phyloP scores from a whole-genome alignment of 495 filamentous ascomycete species.

The Podospora pseudoanserina region DNA sequence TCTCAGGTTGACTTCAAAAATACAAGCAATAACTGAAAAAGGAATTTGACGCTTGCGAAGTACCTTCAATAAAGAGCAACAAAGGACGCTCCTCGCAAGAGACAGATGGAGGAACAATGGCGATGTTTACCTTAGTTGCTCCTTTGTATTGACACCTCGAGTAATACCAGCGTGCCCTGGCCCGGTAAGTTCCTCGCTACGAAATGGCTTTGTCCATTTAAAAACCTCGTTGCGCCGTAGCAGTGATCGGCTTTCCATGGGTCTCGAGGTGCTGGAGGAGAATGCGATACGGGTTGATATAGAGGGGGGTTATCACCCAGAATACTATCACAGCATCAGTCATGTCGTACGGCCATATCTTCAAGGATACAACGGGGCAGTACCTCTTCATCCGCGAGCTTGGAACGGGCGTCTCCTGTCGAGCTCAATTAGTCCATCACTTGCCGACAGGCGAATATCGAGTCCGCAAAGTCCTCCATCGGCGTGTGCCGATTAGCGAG shows the following conservation, averaged over 20 bases:
- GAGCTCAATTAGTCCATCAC: conserved; percentile 5
- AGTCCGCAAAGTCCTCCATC: conserved; percentile 11
- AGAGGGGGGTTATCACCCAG: not conserved
- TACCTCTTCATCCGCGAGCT: not conserved
- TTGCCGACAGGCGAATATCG: not conserved
- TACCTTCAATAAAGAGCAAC: not conserved
- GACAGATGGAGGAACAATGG: not conserved
- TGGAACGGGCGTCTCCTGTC: not conserved
- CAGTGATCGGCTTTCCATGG: not conserved
- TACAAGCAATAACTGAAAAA: no score
- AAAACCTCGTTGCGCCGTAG: not conserved
- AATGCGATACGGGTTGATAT: not conserved
- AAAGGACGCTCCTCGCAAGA: not conserved
- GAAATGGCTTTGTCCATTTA: no score
- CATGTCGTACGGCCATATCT: conserved; percentile 5
- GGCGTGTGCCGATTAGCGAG: not conserved
- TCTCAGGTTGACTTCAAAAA: no score
- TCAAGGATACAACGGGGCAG: not conserved
- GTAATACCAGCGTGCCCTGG: not conserved
- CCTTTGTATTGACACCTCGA: not conserved
- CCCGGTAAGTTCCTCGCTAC: no score
- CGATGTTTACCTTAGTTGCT: not conserved
- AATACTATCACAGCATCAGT: not conserved
- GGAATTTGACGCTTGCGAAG: no score
- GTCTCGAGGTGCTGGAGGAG: not conserved